These are phyloP conservation scores for Klebsormidium nitens DNA, from an alignment of 139 green algal genomes.

Conservation along the genomic window DNA sequence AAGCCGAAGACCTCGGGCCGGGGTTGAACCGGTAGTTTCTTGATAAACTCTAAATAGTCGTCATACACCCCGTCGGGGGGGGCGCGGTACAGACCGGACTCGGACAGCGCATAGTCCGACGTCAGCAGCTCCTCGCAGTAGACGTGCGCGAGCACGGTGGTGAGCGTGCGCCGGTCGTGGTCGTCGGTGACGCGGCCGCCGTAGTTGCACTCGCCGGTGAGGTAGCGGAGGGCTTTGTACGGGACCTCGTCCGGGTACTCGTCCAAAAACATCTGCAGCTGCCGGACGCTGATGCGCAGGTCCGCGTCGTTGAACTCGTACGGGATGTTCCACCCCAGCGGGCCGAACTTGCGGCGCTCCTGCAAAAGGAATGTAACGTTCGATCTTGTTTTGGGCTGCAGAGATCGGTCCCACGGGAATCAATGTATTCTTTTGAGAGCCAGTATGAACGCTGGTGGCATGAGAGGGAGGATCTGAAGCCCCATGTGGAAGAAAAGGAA, in stretches of 20 bases:
- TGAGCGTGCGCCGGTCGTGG: constrained; percentile 69
- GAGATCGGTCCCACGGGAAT: no score
- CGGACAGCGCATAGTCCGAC: constrained; percentile 20
- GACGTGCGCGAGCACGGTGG: constrained; percentile 60
- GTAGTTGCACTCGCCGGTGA: constrained; percentile 52
- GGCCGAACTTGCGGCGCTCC: constrained; percentile 69
- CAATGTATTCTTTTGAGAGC: no score
- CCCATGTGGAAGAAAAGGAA: background rate
- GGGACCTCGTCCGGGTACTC: constrained; percentile 65
- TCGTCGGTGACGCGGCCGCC: constrained; percentile 62
- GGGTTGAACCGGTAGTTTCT: constrained; percentile 51
- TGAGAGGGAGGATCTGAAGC: no score
- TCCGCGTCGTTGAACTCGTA: constrained; percentile 79
- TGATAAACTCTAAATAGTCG: constrained; percentile 67
- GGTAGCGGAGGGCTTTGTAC: constrained; percentile 63
- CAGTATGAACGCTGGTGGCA: no score
- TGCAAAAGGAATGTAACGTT: background rate
- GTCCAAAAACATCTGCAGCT: constrained; percentile 76
- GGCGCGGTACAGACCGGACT: constrained; percentile 11
- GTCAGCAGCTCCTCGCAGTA: constrained; percentile 53
- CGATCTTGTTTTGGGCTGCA: background rate
- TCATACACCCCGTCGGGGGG: constrained; percentile 46
- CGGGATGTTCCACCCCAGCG: constrained; percentile 77
- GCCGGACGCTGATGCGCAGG: constrained; percentile 63
- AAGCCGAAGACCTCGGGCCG: constrained; percentile 64